A percentile compares a stretch with the other conserved stretches of the same genome.
These are phyloP conservation scores for Calonectria pseudoturangicola DNA, from an alignment of 2,329 filamentous ascomycete species.

Conservation along the genomic window DNA sequence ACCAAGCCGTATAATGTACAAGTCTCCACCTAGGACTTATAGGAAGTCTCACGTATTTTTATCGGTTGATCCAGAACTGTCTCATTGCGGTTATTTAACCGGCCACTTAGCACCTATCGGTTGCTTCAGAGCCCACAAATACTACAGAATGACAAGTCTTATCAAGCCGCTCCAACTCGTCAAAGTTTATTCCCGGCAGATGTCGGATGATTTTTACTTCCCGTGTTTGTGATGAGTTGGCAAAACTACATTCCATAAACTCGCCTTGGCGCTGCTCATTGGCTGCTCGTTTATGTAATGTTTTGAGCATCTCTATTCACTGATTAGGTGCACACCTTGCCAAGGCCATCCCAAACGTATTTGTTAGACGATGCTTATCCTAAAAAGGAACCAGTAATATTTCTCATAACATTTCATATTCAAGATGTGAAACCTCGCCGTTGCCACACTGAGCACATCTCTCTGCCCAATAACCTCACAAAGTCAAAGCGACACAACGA, in stretches of 20 bases:
- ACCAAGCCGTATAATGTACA: background rate
- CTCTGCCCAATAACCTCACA: too few relatives aligned
- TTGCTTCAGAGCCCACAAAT: background rate
- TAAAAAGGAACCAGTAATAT: too few relatives aligned
- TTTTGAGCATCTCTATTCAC: background rate
- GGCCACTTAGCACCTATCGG: background rate
- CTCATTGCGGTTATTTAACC: background rate
- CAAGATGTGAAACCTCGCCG: too few relatives aligned
- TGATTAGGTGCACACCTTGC: background rate
- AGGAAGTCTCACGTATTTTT: conserved; percentile 7
- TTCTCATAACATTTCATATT: too few relatives aligned
- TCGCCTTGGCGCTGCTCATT: background rate
- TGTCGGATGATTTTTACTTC: background rate
- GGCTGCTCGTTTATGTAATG: too few relatives aligned
- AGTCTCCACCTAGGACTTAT: background rate
- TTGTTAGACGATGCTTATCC: too few relatives aligned
- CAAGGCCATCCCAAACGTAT: background rate
- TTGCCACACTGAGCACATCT: too few relatives aligned
- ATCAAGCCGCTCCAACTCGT: background rate
- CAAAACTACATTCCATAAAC: background rate
- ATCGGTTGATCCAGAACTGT: conserved; percentile 7
- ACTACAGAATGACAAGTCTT: background rate
- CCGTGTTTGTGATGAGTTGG: conserved; percentile 8
- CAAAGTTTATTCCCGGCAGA: background rate
- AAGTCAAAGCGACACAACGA: too few relatives aligned